phyloP scores from a whole-genome alignment of 345 rosid species.

The Eucalyptus decipiens region DNA sequence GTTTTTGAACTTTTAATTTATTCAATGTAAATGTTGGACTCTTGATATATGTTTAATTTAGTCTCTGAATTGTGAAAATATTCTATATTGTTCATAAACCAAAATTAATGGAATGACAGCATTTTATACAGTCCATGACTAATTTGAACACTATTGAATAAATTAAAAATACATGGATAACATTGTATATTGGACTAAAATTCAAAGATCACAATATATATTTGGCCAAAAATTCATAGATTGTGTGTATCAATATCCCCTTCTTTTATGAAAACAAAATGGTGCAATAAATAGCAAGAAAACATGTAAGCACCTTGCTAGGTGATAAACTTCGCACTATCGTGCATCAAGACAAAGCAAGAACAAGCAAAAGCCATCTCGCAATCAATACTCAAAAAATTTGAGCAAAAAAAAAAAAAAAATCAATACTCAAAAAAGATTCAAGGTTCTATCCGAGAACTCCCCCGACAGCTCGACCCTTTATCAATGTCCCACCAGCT shows the following conservation, averaged over 20 bases:
- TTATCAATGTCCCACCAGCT: neutral
- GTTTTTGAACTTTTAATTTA: no score
- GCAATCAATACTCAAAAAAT: neutral
- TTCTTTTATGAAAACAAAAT: neutral
- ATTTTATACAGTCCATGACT: accelerated
- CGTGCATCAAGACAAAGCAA: neutral
- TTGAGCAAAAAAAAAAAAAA: no score
- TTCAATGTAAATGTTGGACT: neutral
- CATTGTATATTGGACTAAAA: no score
- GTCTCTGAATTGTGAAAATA: no score
- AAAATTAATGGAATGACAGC: neutral
- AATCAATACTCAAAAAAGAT: neutral
- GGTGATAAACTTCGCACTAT: neutral
- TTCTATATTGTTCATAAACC: no score
- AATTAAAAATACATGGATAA: accelerated
- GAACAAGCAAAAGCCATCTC: neutral
- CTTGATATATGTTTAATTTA: neutral
- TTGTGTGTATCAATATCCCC: no score
- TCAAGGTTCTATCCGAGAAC: neutral
- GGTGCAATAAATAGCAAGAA: neutral
- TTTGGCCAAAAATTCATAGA: neutral
- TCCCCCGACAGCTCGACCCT: neutral
- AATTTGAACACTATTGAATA: no score
- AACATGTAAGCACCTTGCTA: neutral
- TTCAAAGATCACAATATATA: neutral